These are phyloP conservation scores for Backusella mclennaniae DNA, from an alignment of 192 early-diverging fungal genomes.

Conservation along the genomic window DNA sequence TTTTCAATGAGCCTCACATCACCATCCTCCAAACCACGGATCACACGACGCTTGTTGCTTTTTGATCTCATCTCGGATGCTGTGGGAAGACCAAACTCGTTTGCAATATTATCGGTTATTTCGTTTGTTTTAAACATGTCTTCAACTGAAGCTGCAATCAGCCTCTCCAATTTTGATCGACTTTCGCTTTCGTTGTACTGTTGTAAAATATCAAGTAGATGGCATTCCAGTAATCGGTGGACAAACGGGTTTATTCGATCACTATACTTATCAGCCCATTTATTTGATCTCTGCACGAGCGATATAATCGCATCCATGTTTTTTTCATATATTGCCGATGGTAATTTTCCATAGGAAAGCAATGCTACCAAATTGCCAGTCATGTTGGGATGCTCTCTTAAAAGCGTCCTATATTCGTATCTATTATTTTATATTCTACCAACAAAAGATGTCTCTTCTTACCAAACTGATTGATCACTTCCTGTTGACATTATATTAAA, in stretches of 20 bases:
- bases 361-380: slow-evolving; percentile 2
- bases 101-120: background rate
- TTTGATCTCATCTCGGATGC: slow-evolving; percentile 1
- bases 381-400: slow-evolving; percentile 19
- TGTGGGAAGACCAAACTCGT: slow-evolving; percentile 17
- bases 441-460: background rate
- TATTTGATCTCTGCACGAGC: slow-evolving; percentile 29
- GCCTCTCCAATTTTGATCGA: background rate
- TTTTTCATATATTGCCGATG: slow-evolving; percentile 7
- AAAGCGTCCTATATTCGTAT: background rate
- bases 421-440: background rate
- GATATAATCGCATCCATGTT: slow-evolving; percentile 28
- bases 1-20: slow-evolving; percentile 32
- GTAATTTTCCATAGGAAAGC: slow-evolving; percentile 14
- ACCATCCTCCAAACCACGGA: slow-evolving; percentile 31
- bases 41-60: slow-evolving; percentile 26
- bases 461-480: slow-evolving; percentile 24
- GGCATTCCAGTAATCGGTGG: background rate
- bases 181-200: too few species aligned
- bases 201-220: background rate
- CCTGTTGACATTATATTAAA: slow-evolving; percentile 31
- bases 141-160: background rate
- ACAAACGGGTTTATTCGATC: background rate
- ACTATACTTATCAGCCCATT: background rate
- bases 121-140: background rate